Percentiles rank a stretch among this genome's conserved stretches.
These are phyloP conservation scores for Ceratobasidium sp. DNA, from an alignment of 1,284 basidiomycete genomes.

Conservation along the genomic window DNA sequence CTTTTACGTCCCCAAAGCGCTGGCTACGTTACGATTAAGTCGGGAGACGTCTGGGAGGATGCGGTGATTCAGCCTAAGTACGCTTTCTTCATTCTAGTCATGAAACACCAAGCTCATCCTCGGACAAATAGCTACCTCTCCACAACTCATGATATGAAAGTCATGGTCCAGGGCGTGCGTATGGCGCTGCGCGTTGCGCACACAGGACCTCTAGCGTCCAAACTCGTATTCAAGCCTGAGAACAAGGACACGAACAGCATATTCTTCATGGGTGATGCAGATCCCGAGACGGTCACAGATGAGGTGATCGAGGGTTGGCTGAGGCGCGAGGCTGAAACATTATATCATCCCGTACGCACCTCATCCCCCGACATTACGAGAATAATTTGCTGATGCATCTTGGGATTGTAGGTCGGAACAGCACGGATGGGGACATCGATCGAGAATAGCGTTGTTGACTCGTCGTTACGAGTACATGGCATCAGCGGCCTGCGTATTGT, in stretches of 20 bases:
- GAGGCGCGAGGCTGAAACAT: constrained; percentile 57
- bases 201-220: constrained; percentile 52
- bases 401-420: constrained; percentile 42
- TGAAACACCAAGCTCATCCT: constrained; percentile 20
- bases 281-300: constrained; percentile 57
- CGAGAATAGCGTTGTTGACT: constrained; percentile 61
- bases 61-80: constrained; percentile 62
- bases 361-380: constrained; percentile 11
- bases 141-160: constrained; percentile 51
- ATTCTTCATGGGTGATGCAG: constrained; percentile 55
- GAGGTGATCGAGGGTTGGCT: constrained; percentile 59
- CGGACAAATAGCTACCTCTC: constrained; percentile 51
- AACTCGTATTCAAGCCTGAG: constrained; percentile 55
- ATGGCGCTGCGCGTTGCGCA: constrained; percentile 53
- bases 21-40: constrained; percentile 59
- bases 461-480: constrained; percentile 63
- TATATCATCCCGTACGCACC: constrained; percentile 61
- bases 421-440: constrained; percentile 57
- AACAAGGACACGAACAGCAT: constrained; percentile 55
- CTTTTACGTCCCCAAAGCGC: constrained; percentile 52
- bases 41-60: constrained; percentile 57
- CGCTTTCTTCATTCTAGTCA: constrained; percentile 49
- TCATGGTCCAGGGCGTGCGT: constrained; percentile 55
- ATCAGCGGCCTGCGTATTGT: constrained; percentile 62
- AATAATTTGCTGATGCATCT: not conserved